A percentile compares a stretch with the other conserved stretches of the same genome.
These are phyloP conservation scores for Nannochloropsis gaditana DNA, from an alignment of 108 stramenopile genomes.

Conservation along the genomic window DNA sequence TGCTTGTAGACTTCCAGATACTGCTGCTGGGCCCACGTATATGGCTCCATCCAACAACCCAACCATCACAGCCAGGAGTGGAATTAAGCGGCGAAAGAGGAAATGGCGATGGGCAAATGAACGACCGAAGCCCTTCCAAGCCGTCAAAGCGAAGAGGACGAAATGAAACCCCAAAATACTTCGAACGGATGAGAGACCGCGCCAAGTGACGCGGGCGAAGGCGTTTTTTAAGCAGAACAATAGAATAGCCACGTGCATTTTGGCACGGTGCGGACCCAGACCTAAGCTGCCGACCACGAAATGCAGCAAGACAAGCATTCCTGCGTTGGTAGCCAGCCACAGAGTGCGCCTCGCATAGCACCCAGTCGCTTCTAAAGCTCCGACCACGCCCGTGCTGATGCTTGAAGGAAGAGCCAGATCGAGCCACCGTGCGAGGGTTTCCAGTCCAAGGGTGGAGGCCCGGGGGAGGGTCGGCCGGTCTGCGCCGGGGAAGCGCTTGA, in stretches of 20 bases:
- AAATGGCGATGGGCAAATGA: background rate
- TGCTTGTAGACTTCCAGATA: too few species aligned
- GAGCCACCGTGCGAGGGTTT: background rate
- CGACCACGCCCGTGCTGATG: background rate
- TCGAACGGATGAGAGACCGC: background rate
- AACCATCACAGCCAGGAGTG: background rate
- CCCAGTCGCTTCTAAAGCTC: background rate
- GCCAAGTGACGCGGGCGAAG: background rate
- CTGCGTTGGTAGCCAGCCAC: background rate
- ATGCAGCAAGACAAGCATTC: background rate
- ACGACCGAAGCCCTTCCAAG: background rate
- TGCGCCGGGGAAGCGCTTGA: background rate
- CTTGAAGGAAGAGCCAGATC: background rate
- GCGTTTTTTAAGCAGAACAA: background rate
- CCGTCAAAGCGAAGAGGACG: background rate
- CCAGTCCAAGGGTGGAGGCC: background rate
- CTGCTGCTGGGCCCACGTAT: background rate
- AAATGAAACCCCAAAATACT: constrained; percentile 2
- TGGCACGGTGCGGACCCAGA: background rate
- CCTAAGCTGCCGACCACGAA: background rate
- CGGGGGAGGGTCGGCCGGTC: background rate
- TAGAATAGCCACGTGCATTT: background rate
- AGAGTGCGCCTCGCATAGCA: constrained; percentile 10
- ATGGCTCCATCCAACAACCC: background rate
- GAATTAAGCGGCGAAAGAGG: background rate